Percentiles rank a stretch among this genome's conserved stretches.
Evolutionary conservation across 1,284 basidiomycete genomes (phyloP).

Genomic region (Butyriboletus appendiculatus): DNA sequence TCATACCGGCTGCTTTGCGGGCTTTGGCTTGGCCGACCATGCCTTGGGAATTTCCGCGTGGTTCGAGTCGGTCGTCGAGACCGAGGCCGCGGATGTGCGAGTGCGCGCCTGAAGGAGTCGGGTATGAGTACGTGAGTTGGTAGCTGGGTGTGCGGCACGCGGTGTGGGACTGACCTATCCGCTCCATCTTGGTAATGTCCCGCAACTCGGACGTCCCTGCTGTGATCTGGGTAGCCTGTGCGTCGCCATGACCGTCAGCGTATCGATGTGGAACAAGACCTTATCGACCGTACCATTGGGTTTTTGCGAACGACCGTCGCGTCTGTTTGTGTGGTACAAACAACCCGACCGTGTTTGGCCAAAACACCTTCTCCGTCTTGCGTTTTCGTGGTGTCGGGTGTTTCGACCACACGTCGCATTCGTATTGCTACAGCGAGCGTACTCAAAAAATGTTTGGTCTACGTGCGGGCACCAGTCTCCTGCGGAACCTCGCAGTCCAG

Average conservation of each 20-base stretch:
- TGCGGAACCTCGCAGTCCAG: conserved; percentile 13
- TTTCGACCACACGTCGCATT: background rate
- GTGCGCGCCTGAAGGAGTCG: conserved; percentile 71
- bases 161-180: conserved; percentile 66
- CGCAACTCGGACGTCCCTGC: conserved; percentile 76
- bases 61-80: conserved; percentile 90
- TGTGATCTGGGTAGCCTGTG: conserved; percentile 66
- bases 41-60: conserved; percentile 85
- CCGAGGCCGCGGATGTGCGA: conserved; percentile 97
- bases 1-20: conserved; percentile 95
- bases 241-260: conserved; percentile 15
- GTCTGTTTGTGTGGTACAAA: conserved; percentile 38
- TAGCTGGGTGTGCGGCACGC: background rate
- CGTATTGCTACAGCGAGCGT: background rate
- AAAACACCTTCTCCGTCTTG: background rate
- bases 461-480: conserved; percentile 14
- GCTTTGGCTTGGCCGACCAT: conserved; percentile 98
- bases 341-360: conserved; percentile 8
- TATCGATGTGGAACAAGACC: background rate
- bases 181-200: conserved; percentile 95
- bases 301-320: conserved; percentile 26
- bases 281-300: conserved; percentile 21
- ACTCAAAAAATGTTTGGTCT: conserved; percentile 21
- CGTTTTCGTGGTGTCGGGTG: background rate
- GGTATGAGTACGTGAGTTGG: background rate